Evolutionary conservation across 169 alveolate genomes (phyloP).

Genomic region (Babesia bovis): DNA sequence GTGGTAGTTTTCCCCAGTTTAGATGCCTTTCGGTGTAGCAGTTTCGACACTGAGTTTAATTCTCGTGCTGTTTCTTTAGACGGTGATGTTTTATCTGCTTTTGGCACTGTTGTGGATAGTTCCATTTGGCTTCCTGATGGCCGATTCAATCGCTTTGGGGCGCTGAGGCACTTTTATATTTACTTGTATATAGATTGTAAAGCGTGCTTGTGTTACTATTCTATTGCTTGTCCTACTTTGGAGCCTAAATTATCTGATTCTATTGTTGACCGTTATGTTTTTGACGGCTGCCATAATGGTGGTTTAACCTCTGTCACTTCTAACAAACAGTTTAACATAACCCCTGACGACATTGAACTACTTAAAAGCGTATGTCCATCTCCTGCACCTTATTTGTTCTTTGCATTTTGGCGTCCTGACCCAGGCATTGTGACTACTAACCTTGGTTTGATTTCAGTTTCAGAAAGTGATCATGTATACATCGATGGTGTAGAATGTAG

Average conservation of each 20-base stretch:
- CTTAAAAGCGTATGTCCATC: background rate
- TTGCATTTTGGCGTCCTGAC: background rate
- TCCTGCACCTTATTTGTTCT: conserved; percentile 1
- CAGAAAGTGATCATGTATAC: background rate
- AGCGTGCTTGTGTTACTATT: conserved; percentile 18
- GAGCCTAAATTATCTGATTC: background rate
- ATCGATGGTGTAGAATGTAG: background rate
- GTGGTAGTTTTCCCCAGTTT: conserved; percentile 28
- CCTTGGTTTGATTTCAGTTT: background rate
- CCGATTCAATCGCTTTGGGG: conserved; percentile 4
- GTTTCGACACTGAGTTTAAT: conserved; percentile 5
- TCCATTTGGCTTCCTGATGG: background rate
- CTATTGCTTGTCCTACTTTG: conserved; percentile 9
- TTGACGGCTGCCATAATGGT: background rate
- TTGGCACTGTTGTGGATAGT: background rate
- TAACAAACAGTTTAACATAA: background rate
- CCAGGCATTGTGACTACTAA: background rate
- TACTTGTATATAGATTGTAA: conserved; percentile 7
- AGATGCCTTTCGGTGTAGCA: conserved; percentile 9
- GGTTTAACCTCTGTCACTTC: background rate
- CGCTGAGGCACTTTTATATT: conserved; percentile 6
- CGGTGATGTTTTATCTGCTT: background rate
- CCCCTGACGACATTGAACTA: background rate
- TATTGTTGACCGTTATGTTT: background rate
- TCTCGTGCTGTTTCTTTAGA: background rate